phyloP scores from a whole-genome alignment of 176 grass and related monocot species.

The Avena atlantica region DNA sequence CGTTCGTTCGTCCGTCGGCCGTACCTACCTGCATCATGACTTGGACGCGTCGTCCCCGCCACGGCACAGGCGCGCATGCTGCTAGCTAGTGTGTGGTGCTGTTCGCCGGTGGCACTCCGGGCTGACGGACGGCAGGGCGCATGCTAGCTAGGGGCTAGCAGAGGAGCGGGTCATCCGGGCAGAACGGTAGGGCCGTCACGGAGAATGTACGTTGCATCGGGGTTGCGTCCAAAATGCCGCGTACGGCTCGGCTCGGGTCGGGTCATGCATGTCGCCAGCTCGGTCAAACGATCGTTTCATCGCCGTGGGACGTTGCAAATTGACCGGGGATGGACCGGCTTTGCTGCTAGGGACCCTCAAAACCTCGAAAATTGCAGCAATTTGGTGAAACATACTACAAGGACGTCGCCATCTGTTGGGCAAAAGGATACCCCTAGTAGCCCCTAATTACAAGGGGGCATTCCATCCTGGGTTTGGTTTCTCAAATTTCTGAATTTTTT shows the following conservation, averaged over 20 bases:
- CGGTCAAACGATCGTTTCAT: not conserved
- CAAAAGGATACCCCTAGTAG: no score
- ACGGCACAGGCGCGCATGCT: conserved; percentile 16
- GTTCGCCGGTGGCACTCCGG: conserved; percentile 32
- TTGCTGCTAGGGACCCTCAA: not conserved
- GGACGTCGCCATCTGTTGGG: not conserved
- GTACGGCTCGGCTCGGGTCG: not conserved
- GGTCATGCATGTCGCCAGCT: not conserved
- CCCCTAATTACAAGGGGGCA: not conserved
- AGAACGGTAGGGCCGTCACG: not conserved
- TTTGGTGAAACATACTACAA: not conserved
- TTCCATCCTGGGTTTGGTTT: not conserved
- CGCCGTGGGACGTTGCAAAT: no score
- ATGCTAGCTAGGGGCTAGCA: not conserved
- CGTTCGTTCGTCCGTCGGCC: not conserved
- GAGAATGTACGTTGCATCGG: conserved; percentile 29
- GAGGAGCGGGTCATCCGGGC: not conserved
- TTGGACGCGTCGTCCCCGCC: conserved; percentile 46
- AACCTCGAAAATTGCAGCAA: not conserved
- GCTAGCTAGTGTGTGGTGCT: not conserved
- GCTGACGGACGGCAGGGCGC: not conserved
- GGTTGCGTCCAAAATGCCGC: not conserved
- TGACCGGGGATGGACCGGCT: not conserved
- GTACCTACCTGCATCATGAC: no score
- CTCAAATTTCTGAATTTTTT: not conserved